A percentile compares a stretch with the other conserved stretches of the same genome.
These are phyloP conservation scores for Lachnellula suecica DNA, from an alignment of 2,329 filamentous ascomycete species.

Conservation along the genomic window DNA sequence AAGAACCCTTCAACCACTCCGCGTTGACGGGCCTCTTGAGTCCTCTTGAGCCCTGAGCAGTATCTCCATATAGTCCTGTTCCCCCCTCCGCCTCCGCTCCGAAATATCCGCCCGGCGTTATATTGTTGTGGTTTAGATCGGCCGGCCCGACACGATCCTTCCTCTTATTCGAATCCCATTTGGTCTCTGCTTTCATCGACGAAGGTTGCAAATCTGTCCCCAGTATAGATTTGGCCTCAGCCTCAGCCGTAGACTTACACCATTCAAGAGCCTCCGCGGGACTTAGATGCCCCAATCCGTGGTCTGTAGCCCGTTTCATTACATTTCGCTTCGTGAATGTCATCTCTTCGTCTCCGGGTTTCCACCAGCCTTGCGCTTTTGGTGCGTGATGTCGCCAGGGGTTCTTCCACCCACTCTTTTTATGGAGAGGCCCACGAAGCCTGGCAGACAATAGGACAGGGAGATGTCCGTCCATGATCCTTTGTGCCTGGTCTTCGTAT, in stretches of 20 bases:
- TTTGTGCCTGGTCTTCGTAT: slow-evolving; percentile 58
- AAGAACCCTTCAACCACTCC: slow-evolving; percentile 32
- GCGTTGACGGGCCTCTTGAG: slow-evolving; percentile 22
- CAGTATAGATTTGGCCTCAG: slow-evolving; percentile 9
- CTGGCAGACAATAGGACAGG: slow-evolving; percentile 59
- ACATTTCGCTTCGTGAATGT: slow-evolving; percentile 24
- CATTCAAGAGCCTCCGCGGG: slow-evolving; percentile 23
- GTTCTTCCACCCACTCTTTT: slow-evolving; percentile 48
- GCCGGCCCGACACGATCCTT: neutral
- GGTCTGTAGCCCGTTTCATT: slow-evolving; percentile 17
- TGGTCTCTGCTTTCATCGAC: neutral
- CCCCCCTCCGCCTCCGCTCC: neutral
- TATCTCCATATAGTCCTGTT: neutral
- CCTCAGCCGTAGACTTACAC: slow-evolving; percentile 18
- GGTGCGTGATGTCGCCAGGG: slow-evolving; percentile 44
- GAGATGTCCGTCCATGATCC: slow-evolving; percentile 55
- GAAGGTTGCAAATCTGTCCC: neutral
- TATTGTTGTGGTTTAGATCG: neutral
- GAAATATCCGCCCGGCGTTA: neutral
- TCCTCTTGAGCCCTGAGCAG: neutral
- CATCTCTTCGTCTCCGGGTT: slow-evolving; percentile 23
- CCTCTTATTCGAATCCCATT: neutral
- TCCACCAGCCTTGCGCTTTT: slow-evolving; percentile 23
- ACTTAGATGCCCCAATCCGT: slow-evolving; percentile 22
- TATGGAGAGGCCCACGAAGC: slow-evolving; percentile 61